Percentiles rank a stretch among this genome's conserved stretches.
Conservation (phyloP, 2,329 filamentous ascomycete species). For the Colletotrichum eleusines region DNA sequence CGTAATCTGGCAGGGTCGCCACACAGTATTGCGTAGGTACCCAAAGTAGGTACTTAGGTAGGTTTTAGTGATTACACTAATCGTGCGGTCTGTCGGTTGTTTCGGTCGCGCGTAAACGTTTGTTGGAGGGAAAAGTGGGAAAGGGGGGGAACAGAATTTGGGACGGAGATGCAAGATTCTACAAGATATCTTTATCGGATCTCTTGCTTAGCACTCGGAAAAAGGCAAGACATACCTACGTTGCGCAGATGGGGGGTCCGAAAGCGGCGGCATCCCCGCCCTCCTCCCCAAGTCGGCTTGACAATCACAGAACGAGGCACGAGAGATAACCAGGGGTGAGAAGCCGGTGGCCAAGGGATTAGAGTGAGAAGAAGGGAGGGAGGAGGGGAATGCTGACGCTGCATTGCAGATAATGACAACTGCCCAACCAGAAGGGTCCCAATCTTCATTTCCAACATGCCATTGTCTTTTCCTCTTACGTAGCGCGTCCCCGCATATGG, state of each 20-base stretch:
- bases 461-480: neutral
- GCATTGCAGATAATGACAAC: constrained; percentile 15
- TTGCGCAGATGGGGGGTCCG: constrained; percentile 27
- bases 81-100: neutral
- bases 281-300: neutral
- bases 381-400: constrained; percentile 24
- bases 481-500: constrained; percentile 5
- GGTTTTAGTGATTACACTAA: neutral
- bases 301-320: constrained; percentile 10
- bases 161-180: constrained; percentile 25
- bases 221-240: neutral
- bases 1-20: constrained; percentile 18
- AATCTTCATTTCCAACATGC: constrained; percentile 11
- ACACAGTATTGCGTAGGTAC: constrained; percentile 30
- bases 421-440: constrained; percentile 27
- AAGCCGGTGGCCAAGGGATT: neutral
- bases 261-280: constrained; percentile 28
- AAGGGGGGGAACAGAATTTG: neutral
- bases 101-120: neutral
- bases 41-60: neutral
- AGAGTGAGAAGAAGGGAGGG: neutral
- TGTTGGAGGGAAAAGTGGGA: neutral
- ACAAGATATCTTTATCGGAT: constrained; percentile 25
- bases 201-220: constrained; percentile 25
- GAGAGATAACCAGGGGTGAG: no score